Percentiles rank a stretch among this genome's conserved stretches.
Conservation (phyloP, 768 basidiomycete species). For the Mycena vulgaris region DNA sequence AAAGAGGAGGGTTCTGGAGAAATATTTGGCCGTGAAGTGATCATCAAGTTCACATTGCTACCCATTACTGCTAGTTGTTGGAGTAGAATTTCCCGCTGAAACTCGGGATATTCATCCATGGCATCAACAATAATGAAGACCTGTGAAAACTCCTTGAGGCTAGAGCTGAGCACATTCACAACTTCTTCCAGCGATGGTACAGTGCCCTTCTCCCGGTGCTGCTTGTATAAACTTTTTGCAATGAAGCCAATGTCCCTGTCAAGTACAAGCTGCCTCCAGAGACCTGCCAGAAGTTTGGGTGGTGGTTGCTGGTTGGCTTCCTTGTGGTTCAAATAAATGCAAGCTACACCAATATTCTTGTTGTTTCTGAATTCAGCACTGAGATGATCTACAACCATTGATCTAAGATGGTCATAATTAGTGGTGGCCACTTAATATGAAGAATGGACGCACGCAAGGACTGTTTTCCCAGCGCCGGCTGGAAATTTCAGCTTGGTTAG, state of each 20-base stretch:
- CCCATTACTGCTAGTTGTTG: background rate
- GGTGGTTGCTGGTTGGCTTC: too few species aligned
- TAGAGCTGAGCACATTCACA: background rate
- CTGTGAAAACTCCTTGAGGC: background rate
- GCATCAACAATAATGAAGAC: conserved; percentile 1
- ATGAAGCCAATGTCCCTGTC: background rate
- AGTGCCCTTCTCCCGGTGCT: background rate
- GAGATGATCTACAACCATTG: conserved; percentile 12
- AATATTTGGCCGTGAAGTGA: too few species aligned
- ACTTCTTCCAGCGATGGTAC: background rate
- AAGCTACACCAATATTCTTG: too few species aligned
- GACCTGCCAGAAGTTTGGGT: too few species aligned
- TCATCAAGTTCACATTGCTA: background rate
- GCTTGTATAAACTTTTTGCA: background rate
- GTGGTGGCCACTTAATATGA: too few species aligned
- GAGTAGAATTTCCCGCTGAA: background rate
- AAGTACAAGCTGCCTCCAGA: background rate
- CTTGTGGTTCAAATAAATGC: too few species aligned
- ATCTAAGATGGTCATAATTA: background rate
- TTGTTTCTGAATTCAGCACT: background rate
- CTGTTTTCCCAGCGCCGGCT: too few species aligned
- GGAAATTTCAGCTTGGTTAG: background rate
- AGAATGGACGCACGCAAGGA: too few species aligned
- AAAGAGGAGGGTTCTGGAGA: too few species aligned
- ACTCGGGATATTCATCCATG: background rate